A percentile compares a stretch with the other conserved stretches of the same genome.
Evolutionary conservation across 1,284 basidiomycete genomes (phyloP).

Genomic region (Leccinum griseonigrum): DNA sequence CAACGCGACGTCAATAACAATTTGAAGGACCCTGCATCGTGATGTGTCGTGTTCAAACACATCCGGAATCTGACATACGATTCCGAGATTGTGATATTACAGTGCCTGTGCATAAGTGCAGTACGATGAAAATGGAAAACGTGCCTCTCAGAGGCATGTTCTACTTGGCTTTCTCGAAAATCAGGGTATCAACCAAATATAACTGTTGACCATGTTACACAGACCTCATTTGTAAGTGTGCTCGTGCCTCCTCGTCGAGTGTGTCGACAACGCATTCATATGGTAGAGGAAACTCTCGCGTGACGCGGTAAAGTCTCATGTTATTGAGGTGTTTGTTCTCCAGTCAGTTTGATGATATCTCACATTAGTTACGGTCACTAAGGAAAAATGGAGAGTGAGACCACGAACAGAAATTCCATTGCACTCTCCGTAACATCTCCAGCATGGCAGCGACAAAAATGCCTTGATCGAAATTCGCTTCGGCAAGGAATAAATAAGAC

Average conservation of each 20-base stretch:
- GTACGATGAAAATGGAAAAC: neutral
- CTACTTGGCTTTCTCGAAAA: too few species aligned
- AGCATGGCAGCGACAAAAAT: constrained; percentile 69
- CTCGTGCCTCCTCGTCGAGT: constrained; percentile 5
- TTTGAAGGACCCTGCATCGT: neutral
- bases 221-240: constrained; percentile 4
- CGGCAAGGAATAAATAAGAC: constrained; percentile 64
- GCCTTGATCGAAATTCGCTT: constrained; percentile 52
- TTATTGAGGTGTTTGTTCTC: constrained; percentile 89
- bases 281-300: constrained; percentile 73
- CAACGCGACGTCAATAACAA: neutral
- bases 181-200: neutral
- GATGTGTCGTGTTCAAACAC: neutral
- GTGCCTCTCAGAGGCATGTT: neutral
- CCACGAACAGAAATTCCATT: constrained; percentile 88
- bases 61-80: neutral
- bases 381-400: neutral
- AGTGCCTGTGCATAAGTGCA: neutral
- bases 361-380: neutral
- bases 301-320: constrained; percentile 77
- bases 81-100: neutral
- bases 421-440: constrained; percentile 81
- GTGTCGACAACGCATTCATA: constrained; percentile 53
- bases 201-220: neutral
- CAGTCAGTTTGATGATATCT: constrained; percentile 54